These are phyloP conservation scores for Stagonosporopsis vannaccii DNA, from an alignment of 2,329 filamentous ascomycete species.

Conservation along the genomic window DNA sequence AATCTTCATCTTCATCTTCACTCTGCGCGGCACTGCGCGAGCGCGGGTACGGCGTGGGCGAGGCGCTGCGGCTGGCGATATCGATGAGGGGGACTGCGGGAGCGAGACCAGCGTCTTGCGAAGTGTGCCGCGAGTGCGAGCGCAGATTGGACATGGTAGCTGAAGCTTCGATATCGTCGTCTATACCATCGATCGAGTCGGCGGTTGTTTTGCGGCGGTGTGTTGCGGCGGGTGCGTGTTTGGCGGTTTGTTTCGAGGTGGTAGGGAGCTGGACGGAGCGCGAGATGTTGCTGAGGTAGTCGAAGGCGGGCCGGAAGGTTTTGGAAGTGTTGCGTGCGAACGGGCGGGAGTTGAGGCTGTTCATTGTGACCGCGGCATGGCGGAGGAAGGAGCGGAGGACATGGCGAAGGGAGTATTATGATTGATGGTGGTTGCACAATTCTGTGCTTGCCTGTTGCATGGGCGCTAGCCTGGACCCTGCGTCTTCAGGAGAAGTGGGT, in stretches of 20 bases:
- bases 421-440: slow-evolving; percentile 6
- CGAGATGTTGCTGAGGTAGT: slow-evolving; percentile 44
- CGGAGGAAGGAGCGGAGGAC: slow-evolving; percentile 9
- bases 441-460: slow-evolving; percentile 11
- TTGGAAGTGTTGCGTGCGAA: slow-evolving; percentile 42
- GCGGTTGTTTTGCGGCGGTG: slow-evolving; percentile 44
- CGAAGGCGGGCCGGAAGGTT: slow-evolving; percentile 45
- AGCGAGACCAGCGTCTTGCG: slow-evolving; percentile 40
- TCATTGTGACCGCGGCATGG: slow-evolving; percentile 36
- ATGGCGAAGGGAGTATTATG: slow-evolving; percentile 3
- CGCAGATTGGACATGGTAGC: slow-evolving; percentile 39
- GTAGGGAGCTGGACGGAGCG: slow-evolving; percentile 26
- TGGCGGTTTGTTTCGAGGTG: slow-evolving; percentile 23
- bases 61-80: slow-evolving; percentile 50
- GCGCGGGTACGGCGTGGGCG: slow-evolving; percentile 52
- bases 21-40: slow-evolving; percentile 52
- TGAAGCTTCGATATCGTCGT: slow-evolving; percentile 46
- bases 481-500: slow-evolving; percentile 6
- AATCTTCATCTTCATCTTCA: slow-evolving; percentile 58
- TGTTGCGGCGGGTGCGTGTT: slow-evolving; percentile 14
- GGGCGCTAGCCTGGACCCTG: slow-evolving; percentile 14
- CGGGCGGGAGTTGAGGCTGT: slow-evolving; percentile 41
- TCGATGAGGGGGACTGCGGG: slow-evolving; percentile 55
- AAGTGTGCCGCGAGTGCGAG: slow-evolving; percentile 41
- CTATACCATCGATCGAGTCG: slow-evolving; percentile 49